A percentile compares a stretch with the other conserved stretches of the same genome.
phyloP scores from a whole-genome alignment of 129 eudicot genomes.

The Lactuca saligna region DNA sequence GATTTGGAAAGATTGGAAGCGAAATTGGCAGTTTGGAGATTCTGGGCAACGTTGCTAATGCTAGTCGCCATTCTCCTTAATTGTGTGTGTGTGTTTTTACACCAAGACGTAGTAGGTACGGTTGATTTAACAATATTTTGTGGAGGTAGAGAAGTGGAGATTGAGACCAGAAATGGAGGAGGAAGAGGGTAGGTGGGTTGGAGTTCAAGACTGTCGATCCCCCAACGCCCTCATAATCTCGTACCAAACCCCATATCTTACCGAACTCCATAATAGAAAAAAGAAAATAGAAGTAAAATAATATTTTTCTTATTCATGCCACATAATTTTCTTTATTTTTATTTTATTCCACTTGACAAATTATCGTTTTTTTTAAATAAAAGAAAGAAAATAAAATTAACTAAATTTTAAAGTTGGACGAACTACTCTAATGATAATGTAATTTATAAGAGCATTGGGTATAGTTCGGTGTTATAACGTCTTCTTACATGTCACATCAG shows the following conservation, averaged over 20 bases:
- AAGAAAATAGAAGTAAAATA: no score
- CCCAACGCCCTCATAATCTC: background rate
- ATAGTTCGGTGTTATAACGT: no score
- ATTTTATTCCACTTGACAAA: no score
- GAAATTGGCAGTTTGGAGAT: constrained; percentile 41
- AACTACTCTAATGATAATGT: no score
- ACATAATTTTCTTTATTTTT: no score
- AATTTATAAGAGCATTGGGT: no score
- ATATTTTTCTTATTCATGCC: no score
- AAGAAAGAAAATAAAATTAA: no score
- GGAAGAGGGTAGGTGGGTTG: constrained; percentile 22
- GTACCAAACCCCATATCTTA: constrained; percentile 31
- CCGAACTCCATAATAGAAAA: constrained; percentile 22
- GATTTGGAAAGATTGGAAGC: constrained; percentile 38
- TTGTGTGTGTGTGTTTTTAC: constrained; percentile 21
- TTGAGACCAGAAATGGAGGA: background rate
- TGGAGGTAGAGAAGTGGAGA: constrained; percentile 1
- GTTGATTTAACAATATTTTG: constrained; percentile 5
- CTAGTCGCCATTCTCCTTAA: constrained; percentile 49
- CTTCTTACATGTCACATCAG: no score
- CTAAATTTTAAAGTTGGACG: no score
- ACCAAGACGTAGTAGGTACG: constrained; percentile 22
- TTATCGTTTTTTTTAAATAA: no score
- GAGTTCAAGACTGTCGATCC: background rate
- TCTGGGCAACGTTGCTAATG: constrained; percentile 38